These are phyloP conservation scores for Colletotrichum shisoi DNA, from an alignment of 2,329 filamentous ascomycete species.

Conservation along the genomic window DNA sequence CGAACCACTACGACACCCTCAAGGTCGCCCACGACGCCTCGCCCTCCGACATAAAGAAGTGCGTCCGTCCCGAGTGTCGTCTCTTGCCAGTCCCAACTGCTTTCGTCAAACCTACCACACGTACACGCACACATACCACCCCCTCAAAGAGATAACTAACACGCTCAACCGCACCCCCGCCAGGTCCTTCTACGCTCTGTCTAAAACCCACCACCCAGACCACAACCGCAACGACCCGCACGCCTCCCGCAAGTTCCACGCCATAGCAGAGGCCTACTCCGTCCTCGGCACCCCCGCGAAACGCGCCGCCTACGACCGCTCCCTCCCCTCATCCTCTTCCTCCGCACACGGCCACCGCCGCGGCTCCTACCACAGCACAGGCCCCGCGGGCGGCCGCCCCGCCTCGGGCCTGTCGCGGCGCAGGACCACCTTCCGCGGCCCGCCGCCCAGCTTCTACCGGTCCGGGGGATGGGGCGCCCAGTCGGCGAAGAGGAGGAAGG, in stretches of 20 bases:
- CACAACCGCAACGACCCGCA: slow-evolving; percentile 78
- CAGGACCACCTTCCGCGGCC: slow-evolving; percentile 78
- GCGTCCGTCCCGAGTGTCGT: slow-evolving; percentile 13
- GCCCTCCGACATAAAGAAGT: slow-evolving; percentile 85
- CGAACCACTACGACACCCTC: slow-evolving; percentile 84
- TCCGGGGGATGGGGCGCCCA: slow-evolving; percentile 79
- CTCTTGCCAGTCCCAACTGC: too few relatives aligned
- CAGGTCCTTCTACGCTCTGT: slow-evolving; percentile 86
- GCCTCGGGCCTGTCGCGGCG: slow-evolving; percentile 82
- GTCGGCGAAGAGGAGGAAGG: slow-evolving; percentile 63
- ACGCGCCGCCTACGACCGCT: slow-evolving; percentile 81
- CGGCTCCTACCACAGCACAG: slow-evolving; percentile 63
- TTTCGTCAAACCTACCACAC: neutral
- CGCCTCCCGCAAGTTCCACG: slow-evolving; percentile 79
- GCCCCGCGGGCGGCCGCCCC: slow-evolving; percentile 76
- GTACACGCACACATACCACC: neutral
- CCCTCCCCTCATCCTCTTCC: slow-evolving; percentile 55
- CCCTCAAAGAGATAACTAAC: neutral
- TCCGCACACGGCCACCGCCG: slow-evolving; percentile 46
- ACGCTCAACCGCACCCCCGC: neutral
- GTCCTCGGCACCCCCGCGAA: slow-evolving; percentile 76
- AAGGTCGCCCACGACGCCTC: slow-evolving; percentile 75
- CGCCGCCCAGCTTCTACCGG: slow-evolving; percentile 88
- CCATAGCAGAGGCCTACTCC: slow-evolving; percentile 84
- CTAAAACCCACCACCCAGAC: slow-evolving; percentile 92